Base-by-base conservation (phyloP, 1,284 basidiomycete species). In the Ceratobasidium sp. region DNA sequence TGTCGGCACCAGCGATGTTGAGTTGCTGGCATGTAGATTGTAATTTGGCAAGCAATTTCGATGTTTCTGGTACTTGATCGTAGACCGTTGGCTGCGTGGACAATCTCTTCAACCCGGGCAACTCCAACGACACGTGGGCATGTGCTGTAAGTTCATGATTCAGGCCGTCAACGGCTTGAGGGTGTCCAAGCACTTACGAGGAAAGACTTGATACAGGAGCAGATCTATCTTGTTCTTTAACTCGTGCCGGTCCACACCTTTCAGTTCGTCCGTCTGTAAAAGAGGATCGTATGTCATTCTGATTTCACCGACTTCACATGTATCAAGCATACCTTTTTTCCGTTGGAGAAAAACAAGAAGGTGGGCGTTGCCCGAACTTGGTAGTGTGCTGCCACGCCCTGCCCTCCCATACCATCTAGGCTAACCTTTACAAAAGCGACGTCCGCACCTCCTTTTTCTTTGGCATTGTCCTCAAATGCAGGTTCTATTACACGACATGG, bases 351-450 rank as follows among this genome's bases (percentile, higher is more conserved):
- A 81, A 93, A 94, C 64, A 92, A 83, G 79, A 95, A 96, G 3
- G 93, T 95, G 2, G 94, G 94, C 0, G 92, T 96, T 0, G 85
- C 93, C n/a, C 85, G 80, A 0, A 97, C 87, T 2, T 86, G 83
- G 81, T 87, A 92, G 77, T 90, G 83, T 0, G 81, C 78, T 0
- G 91, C 92, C 30, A 94, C 58, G 82, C 81, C 8, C 82, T 78
- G 0, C 89, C 89, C 79, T 88, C 80, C 0, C 16, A 90, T 91
- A 4, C 90, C 85, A 6, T 85, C 87, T 75, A 94, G 81, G 81
- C 96, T 93, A 45, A 96, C 86, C 81, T 93, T 93, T 6, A 90
- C 87, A 77, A 95, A 96, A 1, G 87, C 91, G 18, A 88, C 84
- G 9, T 84, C 85, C 18, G 79, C 77, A 48, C 80, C 79, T 34